Evolutionary conservation across 192 early-diverging fungal species (phyloP).

Genomic region (Phycomyces nitens): DNA sequence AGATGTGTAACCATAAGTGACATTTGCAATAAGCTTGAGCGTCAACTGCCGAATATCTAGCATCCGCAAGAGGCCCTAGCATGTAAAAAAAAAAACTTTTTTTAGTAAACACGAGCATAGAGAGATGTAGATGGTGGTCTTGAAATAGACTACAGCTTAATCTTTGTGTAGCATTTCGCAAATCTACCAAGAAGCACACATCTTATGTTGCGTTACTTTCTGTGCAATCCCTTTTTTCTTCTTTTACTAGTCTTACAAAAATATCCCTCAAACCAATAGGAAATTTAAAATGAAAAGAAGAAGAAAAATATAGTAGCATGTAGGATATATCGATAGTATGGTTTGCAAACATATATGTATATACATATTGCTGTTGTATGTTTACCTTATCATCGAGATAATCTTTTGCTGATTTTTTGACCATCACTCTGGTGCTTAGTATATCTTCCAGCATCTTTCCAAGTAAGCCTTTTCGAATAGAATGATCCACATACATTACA

Average conservation of each 20-base stretch:
- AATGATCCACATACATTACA: conserved; percentile 77
- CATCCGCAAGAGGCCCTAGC: conserved; percentile 55
- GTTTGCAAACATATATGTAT: background rate
- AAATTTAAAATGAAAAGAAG: background rate
- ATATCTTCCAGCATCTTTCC: conserved; percentile 83
- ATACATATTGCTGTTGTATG: background rate
- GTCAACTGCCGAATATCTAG: conserved; percentile 83
- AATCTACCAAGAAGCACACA: too few species aligned
- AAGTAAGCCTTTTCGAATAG: conserved; percentile 77
- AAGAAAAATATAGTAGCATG: background rate
- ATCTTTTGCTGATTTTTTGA: conserved; percentile 81
- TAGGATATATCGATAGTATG: too few species aligned
- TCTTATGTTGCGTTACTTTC: too few species aligned
- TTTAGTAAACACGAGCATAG: background rate
- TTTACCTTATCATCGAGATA: conserved; percentile 56
- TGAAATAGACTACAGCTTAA: too few species aligned
- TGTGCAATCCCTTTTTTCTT: too few species aligned
- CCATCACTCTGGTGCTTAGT: conserved; percentile 85
- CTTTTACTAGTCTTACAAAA: too few species aligned
- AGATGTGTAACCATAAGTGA: conserved; percentile 86
- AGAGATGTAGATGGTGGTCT: too few species aligned
- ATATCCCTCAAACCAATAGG: too few species aligned
- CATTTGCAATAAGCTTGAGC: conserved; percentile 90
- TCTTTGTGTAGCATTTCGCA: too few species aligned
- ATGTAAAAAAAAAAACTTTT: background rate